phyloP scores from a whole-genome alignment of 352 stramenopile species.

The Phytophthora hibernalis region DNA sequence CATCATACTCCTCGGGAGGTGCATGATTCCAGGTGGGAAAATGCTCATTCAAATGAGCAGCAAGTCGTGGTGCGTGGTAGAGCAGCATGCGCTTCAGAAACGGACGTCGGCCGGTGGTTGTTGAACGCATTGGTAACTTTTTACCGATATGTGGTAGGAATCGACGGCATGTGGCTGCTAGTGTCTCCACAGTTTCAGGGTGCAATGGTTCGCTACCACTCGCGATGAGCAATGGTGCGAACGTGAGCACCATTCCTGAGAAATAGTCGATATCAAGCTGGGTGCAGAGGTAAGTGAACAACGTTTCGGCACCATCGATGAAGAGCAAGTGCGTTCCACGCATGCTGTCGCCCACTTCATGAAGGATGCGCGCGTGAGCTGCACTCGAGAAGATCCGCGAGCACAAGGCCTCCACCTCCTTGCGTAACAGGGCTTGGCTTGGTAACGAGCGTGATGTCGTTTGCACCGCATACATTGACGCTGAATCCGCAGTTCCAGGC shows the following conservation, averaged over 20 bases:
- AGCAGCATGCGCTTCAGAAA: constrained; percentile 77
- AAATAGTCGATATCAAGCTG: constrained; percentile 66
- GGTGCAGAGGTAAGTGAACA: constrained; percentile 75
- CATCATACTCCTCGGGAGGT: constrained; percentile 27
- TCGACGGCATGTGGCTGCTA: constrained; percentile 52
- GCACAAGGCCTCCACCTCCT: constrained; percentile 76
- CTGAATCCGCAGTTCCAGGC: constrained; percentile 42
- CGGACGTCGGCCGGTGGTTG: constrained; percentile 47
- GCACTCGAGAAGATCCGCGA: constrained; percentile 66
- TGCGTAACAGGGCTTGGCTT: constrained; percentile 61
- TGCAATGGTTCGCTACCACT: constrained; percentile 76
- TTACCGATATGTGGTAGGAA: constrained; percentile 63
- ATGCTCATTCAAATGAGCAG: constrained; percentile 81
- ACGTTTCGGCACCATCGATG: constrained; percentile 78
- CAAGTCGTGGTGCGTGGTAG: constrained; percentile 74
- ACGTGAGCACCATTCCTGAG: constrained; percentile 55
- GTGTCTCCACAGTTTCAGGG: constrained; percentile 60
- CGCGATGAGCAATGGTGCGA: constrained; percentile 60
- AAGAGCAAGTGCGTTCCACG: constrained; percentile 72
- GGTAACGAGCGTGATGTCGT: constrained; percentile 65
- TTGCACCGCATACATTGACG: constrained; percentile 78
- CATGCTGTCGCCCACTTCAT: constrained; percentile 44
- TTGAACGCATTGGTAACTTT: constrained; percentile 32
- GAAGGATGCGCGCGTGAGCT: constrained; percentile 50
- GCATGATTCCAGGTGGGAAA: constrained; percentile 71